Evolutionary conservation across 352 stramenopile species (phyloP).

Genomic region (Globisporangium alternatum): DNA sequence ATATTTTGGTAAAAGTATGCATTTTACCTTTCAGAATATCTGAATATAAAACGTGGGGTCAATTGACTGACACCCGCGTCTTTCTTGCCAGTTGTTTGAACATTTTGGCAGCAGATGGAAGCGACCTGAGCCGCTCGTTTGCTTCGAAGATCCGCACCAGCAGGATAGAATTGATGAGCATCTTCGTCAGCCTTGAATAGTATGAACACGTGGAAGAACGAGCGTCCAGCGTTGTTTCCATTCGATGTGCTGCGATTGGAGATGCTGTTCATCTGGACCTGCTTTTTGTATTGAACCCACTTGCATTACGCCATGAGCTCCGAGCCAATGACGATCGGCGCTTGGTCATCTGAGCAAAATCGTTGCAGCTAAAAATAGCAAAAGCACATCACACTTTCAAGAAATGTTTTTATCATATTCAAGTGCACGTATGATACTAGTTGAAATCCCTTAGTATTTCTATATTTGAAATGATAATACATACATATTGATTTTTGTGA

Average conservation of each 20-base stretch:
- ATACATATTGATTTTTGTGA: background rate
- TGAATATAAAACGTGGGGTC: background rate
- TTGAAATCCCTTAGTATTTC: background rate
- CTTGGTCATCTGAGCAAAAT: no score
- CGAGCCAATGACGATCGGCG: no score
- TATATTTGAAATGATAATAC: background rate
- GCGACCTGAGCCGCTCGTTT: background rate
- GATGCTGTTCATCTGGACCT: no score
- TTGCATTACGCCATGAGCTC: background rate
- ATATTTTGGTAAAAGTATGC: no score
- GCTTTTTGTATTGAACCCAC: background rate
- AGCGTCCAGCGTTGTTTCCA: no score
- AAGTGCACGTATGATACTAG: background rate
- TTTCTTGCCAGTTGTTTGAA: background rate
- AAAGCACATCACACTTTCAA: background rate
- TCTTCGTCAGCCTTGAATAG: no score
- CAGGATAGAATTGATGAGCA: no score
- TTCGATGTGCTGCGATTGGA: no score
- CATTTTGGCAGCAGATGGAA: background rate
- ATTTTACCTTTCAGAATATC: background rate
- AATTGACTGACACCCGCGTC: background rate
- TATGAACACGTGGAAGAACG: no score
- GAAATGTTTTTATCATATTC: background rate
- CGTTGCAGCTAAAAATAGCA: slow-evolving; percentile 1
- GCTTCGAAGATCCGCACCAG: background rate